Evolutionary conservation across 805 yeast genomes (phyloP).

Genomic region (Metschnikowia kunwiensis): DNA sequence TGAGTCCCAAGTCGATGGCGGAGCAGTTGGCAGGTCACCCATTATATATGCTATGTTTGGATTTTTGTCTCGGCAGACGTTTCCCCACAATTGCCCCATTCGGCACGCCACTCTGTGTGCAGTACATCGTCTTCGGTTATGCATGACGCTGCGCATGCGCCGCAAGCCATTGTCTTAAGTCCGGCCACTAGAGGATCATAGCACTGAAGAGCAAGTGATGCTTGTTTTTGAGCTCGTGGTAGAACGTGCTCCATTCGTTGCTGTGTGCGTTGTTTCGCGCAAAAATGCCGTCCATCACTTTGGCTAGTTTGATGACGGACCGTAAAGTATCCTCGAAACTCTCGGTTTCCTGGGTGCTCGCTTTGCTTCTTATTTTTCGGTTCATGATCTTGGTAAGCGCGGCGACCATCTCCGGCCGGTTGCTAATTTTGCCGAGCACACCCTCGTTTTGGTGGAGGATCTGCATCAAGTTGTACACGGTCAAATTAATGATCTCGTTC

Average conservation of each 20-base stretch:
- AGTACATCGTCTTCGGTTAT: slow-evolving; percentile 2
- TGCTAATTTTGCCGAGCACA: slow-evolving; percentile 30
- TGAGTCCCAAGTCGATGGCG: not conserved
- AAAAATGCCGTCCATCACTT: slow-evolving; percentile 18
- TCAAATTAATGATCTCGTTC: slow-evolving; percentile 53
- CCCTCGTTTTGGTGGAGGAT: slow-evolving; percentile 22
- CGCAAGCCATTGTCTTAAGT: not conserved
- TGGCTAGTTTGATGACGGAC: slow-evolving; percentile 30
- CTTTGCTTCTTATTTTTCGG: slow-evolving; percentile 53
- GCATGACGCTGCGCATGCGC: slow-evolving; percentile 2
- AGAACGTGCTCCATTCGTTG: slow-evolving; percentile 17
- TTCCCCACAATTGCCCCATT: slow-evolving; percentile 3
- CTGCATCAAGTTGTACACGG: slow-evolving; percentile 42
- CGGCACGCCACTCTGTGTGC: slow-evolving; percentile 2
- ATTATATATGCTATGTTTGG: not conserved
- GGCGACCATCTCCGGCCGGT: slow-evolving; percentile 31
- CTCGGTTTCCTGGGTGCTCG: slow-evolving; percentile 67
- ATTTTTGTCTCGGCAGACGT: not conserved
- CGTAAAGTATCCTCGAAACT: slow-evolving; percentile 47
- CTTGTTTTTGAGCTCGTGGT: slow-evolving; percentile 17
- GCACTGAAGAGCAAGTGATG: slow-evolving; percentile 19
- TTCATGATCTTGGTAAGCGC: slow-evolving; percentile 36
- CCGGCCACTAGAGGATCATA: not conserved
- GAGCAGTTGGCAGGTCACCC: no score
- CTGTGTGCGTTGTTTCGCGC: slow-evolving; percentile 11